Evolutionary conservation across 1,139 yeast genomes (phyloP).

Genomic region (Yamadazyma sp.): DNA sequence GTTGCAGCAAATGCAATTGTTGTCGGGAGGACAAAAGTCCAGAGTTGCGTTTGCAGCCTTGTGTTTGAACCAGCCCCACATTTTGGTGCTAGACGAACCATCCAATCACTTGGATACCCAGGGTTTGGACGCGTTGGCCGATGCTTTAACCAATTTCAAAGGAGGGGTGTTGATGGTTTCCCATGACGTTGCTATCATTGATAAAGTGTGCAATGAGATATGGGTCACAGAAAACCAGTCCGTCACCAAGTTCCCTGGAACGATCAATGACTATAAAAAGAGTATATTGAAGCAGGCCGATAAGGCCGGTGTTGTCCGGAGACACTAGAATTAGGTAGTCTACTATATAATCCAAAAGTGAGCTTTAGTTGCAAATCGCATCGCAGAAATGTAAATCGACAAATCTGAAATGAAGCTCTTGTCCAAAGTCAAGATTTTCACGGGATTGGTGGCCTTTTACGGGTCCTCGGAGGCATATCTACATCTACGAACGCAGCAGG

Average conservation of each 20-base stretch:
- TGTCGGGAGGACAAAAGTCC: conserved; percentile 98
- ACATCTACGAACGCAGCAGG: conserved; percentile 52
- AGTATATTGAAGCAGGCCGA: conserved; percentile 79
- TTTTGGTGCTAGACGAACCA: conserved; percentile 93
- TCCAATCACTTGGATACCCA: conserved; percentile 98
- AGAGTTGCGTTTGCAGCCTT: conserved; percentile 97
- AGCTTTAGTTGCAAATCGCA: too few relatives aligned
- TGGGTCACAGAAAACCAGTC: conserved; percentile 92
- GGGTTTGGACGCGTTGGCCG: conserved; percentile 93
- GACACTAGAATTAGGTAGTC: conserved; percentile 53
- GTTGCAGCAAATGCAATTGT: conserved; percentile 80
- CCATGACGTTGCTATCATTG: conserved; percentile 91
- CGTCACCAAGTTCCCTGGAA: conserved; percentile 79
- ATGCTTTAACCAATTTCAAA: conserved; percentile 80
- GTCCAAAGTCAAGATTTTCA: conserved; percentile 26
- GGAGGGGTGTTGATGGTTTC: conserved; percentile 98
- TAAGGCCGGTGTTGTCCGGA: conserved; percentile 83
- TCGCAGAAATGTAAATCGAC: neutral
- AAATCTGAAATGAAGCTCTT: too few relatives aligned
- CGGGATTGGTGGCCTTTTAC: conserved; percentile 61
- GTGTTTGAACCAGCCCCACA: conserved; percentile 89
- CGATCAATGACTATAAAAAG: conserved; percentile 84
- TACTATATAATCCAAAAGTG: too few relatives aligned
- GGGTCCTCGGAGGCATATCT: conserved; percentile 68
- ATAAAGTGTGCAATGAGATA: conserved; percentile 84